phyloP scores from a whole-genome alignment of 1,139 yeast genomes.

The Nadsonia commutata region DNA sequence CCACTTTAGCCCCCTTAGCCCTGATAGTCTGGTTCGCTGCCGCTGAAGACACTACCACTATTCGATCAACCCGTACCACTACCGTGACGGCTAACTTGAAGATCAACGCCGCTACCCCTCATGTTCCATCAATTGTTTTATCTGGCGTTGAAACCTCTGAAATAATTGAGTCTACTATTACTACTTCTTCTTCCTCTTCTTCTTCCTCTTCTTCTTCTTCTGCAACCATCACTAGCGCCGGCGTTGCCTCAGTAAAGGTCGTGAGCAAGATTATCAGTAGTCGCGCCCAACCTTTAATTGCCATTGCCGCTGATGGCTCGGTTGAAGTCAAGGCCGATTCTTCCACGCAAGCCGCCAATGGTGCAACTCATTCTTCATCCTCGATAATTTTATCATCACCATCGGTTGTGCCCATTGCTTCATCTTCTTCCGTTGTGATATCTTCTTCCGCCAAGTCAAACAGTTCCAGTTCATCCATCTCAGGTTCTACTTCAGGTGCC shows the following conservation, averaged over 20 bases:
- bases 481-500: no score
- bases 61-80: background rate
- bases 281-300: background rate
- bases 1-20: constrained; percentile 6
- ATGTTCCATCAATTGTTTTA: background rate
- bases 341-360: no score
- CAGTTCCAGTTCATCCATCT: no score
- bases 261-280: background rate
- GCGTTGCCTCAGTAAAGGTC: background rate
- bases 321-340: no score
- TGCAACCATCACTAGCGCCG: background rate
- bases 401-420: no score
- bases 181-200: background rate
- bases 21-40: no score
- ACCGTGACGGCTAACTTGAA: background rate
- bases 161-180: background rate
- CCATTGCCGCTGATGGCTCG: no score
- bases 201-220: background rate
- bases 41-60: no score
- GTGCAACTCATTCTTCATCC: no score
- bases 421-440: no score
- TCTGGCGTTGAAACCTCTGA: background rate
- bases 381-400: no score
- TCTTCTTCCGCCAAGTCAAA: no score
- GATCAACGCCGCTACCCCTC: background rate